phyloP scores from a whole-genome alignment of 1,284 basidiomycete genomes.

The Taiwanofungus camphoratus region DNA sequence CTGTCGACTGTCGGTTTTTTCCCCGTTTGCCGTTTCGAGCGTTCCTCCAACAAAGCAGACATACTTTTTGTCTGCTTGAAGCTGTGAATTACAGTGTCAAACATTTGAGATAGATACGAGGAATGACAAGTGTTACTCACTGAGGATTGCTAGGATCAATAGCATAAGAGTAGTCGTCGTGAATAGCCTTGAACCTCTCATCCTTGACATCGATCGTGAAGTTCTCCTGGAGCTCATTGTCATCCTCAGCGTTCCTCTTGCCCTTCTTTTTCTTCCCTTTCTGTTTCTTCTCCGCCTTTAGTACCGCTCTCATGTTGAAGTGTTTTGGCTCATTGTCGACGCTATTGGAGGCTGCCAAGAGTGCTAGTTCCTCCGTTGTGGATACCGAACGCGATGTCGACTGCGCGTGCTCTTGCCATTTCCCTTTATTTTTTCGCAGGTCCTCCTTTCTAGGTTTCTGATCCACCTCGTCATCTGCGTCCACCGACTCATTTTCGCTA shows the following conservation, averaged over 20 bases:
- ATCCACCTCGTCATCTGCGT: constrained; percentile 27
- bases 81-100: constrained; percentile 34
- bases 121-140: constrained; percentile 42
- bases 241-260: constrained; percentile 37
- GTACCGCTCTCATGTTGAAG: constrained; percentile 88
- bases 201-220: constrained; percentile 88
- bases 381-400: constrained; percentile 26
- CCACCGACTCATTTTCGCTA: constrained; percentile 31
- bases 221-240: constrained; percentile 63
- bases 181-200: constrained; percentile 80
- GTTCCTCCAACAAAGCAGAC: constrained; percentile 73
- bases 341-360: constrained; percentile 57
- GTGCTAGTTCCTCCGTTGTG: constrained; percentile 56
- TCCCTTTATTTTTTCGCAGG: constrained; percentile 14
- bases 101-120: constrained; percentile 4
- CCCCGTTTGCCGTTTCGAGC: constrained; percentile 55
- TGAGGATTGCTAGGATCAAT: constrained; percentile 95
- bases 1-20: constrained; percentile 24
- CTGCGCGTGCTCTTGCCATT: constrained; percentile 16
- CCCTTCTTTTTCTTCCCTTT: constrained; percentile 45
- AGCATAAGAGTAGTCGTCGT: constrained; percentile 90
- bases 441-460: constrained; percentile 18
- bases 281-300: constrained; percentile 79
- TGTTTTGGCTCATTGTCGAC: constrained; percentile 60
- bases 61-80: constrained; percentile 90